A percentile compares a stretch with the other conserved stretches of the same genome.
phyloP scores from a whole-genome alignment of 345 rosid species.

The Geranium rotundifolium region DNA sequence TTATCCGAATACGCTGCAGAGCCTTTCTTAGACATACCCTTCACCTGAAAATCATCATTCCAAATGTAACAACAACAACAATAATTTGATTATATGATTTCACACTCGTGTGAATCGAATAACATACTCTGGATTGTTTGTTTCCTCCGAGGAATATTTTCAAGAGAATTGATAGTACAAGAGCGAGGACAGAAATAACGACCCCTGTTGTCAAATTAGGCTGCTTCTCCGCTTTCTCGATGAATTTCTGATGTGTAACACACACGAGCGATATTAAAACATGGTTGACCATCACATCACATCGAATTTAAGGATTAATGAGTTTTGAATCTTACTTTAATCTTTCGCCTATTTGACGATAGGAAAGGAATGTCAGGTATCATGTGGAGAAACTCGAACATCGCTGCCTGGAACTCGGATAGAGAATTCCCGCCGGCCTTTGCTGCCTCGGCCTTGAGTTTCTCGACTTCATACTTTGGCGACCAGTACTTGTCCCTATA shows the following conservation, averaged over 20 bases:
- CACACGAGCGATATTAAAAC: neutral
- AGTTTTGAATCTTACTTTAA: conserved; percentile 11
- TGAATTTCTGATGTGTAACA: conserved; percentile 21
- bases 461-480: conserved; percentile 32
- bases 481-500: conserved; percentile 32
- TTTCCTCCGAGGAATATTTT: conserved; percentile 31
- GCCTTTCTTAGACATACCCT: no score
- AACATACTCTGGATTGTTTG: conserved; percentile 10
- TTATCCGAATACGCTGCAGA: no score
- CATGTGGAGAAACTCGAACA: conserved; percentile 18
- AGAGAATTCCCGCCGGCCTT: conserved; percentile 20
- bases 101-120: no score
- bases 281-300: no score
- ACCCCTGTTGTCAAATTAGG: conserved; percentile 35
- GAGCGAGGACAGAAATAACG: conserved; percentile 21
- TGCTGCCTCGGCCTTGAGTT: conserved; percentile 29
- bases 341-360: conserved; percentile 13
- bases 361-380: conserved; percentile 16
- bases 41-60: no score
- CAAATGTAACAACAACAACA: no score
- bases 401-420: conserved; percentile 27
- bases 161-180: conserved; percentile 18
- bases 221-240: conserved; percentile 45
- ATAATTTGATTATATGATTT: no score
- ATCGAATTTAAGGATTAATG: neutral